Evolutionary conservation across 768 basidiomycete genomes (phyloP).

Genomic region (Sporobolomyces pararoseus): DNA sequence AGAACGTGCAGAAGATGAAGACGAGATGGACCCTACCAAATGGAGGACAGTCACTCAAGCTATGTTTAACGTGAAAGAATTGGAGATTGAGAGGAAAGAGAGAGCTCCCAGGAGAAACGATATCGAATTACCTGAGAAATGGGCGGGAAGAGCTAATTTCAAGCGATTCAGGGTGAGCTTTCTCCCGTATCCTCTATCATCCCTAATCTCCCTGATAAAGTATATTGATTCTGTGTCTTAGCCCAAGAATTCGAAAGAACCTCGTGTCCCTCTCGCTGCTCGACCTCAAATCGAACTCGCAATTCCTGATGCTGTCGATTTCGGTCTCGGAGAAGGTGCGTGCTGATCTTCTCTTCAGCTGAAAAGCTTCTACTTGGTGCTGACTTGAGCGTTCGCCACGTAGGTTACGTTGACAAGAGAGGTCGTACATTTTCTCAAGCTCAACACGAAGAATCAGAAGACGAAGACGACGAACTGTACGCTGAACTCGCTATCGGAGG

Average conservation of each 20-base stretch:
- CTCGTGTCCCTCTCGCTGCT: constrained; percentile 4
- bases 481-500: background rate
- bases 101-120: constrained; percentile 7
- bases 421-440: constrained; percentile 9
- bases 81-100: constrained; percentile 28
- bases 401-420: constrained; percentile 30
- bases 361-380: no score
- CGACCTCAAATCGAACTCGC: constrained; percentile 21
- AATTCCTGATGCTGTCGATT: constrained; percentile 26
- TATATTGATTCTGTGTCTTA: background rate
- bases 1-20: constrained; percentile 3
- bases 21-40: constrained; percentile 33
- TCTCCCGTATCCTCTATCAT: no score
- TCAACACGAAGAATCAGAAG: constrained; percentile 30
- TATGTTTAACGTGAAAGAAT: constrained; percentile 31
- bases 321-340: constrained; percentile 38
- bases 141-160: constrained; percentile 32
- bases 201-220: background rate
- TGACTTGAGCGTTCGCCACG: background rate
- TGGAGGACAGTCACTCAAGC: constrained; percentile 33
- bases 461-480: constrained; percentile 25
- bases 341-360: background rate
- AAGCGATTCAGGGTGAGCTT: constrained; percentile 37
- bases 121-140: constrained; percentile 13
- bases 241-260: constrained; percentile 32